Conservation (phyloP, 106 monocot genomes). For the Hemerocallis citrina region DNA sequence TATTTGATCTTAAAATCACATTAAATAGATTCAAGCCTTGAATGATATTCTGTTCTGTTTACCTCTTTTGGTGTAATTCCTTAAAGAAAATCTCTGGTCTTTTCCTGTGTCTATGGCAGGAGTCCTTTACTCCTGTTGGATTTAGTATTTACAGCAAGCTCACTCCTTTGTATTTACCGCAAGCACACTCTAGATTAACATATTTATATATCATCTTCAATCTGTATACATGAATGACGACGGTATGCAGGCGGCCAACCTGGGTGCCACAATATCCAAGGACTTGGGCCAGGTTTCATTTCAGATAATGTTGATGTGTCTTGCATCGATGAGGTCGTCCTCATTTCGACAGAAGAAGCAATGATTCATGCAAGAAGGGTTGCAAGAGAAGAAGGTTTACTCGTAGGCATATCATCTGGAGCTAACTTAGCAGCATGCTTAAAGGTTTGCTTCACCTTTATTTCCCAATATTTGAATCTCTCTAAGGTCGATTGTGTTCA, state of each 20-base stretch:
- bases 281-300: slow-evolving; percentile 57
- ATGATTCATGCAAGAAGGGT: slow-evolving; percentile 55
- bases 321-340: slow-evolving; percentile 56
- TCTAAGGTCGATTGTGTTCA: too few relatives aligned
- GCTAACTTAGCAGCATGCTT: slow-evolving; percentile 70
- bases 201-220: too few relatives aligned
- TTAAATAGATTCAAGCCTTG: background rate
- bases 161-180: too few relatives aligned
- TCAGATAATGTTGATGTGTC: slow-evolving; percentile 46
- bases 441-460: slow-evolving; percentile 29
- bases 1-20: background rate
- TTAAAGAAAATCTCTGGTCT: background rate
- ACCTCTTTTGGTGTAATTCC: too few relatives aligned
- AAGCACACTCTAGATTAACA: too few relatives aligned
- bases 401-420: slow-evolving; percentile 89
- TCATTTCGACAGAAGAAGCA: slow-evolving; percentile 55
- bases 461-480: too few relatives aligned
- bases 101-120: background rate
- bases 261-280: slow-evolving; percentile 70
- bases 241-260: slow-evolving; percentile 43
- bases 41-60: too few relatives aligned
- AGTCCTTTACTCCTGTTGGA: background rate
- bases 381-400: slow-evolving; percentile 73
- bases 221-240: background rate
- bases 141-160: background rate